These are phyloP conservation scores for Suillus discolor DNA, from an alignment of 768 basidiomycete genomes.

Conservation along the genomic window DNA sequence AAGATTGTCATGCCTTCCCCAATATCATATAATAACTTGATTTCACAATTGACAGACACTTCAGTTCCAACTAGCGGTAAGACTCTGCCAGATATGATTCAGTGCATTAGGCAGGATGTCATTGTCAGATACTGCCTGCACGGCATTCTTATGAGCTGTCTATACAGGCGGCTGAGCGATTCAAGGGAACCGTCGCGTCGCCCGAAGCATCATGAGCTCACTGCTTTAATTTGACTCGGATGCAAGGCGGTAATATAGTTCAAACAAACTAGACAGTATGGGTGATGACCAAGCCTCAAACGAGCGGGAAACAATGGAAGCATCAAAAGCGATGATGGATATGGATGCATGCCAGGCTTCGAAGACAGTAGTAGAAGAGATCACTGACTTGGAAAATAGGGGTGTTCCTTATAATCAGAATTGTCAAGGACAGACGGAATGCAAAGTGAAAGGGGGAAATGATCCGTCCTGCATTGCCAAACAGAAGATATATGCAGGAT, in stretches of 20 bases:
- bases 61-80: neutral
- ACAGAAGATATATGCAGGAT: slow-evolving; percentile 25
- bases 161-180: neutral
- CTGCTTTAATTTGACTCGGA: neutral
- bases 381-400: neutral
- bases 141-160: neutral
- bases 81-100: neutral
- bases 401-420: neutral
- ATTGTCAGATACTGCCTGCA: neutral
- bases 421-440: neutral
- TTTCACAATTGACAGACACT: neutral
- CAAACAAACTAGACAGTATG: neutral
- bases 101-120: neutral
- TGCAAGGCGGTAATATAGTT: neutral
- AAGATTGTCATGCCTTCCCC: neutral
- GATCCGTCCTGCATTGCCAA: neutral
- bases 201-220: neutral
- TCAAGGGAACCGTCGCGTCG: neutral
- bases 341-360: too few species aligned
- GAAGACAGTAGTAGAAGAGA: neutral
- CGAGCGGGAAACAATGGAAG: neutral
- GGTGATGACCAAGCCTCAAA: neutral
- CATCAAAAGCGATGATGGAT: neutral
- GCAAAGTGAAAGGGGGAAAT: neutral
- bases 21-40: slow-evolving; percentile 1